A percentile compares a stretch with the other conserved stretches of the same genome.
Evolutionary conservation across 1,284 basidiomycete species (phyloP).

Genomic region (Paramarasmius palmivorus): DNA sequence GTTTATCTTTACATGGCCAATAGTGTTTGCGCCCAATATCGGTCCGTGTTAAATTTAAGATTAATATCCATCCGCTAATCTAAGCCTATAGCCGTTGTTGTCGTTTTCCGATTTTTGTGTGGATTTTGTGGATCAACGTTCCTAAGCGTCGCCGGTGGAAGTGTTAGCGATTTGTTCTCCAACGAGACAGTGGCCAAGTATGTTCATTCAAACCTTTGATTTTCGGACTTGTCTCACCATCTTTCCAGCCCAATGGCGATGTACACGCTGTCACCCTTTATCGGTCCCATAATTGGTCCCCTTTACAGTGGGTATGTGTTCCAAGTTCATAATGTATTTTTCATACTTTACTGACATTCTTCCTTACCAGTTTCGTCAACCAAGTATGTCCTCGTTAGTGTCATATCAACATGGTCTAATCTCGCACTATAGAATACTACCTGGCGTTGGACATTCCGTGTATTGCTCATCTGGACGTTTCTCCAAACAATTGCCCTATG

Average conservation of each 20-base stretch:
- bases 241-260: constrained; percentile 24
- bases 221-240: neutral
- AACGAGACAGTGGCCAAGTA: constrained; percentile 66
- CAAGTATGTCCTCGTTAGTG: constrained; percentile 28
- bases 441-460: constrained; percentile 83
- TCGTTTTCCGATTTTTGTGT: constrained; percentile 71
- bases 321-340: neutral
- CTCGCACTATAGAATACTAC: constrained; percentile 50
- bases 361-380: constrained; percentile 42
- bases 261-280: constrained; percentile 71
- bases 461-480: constrained; percentile 66
- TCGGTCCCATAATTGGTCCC: constrained; percentile 74
- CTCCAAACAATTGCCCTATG: constrained; percentile 45
- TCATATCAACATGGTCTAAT: constrained; percentile 30
- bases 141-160: constrained; percentile 79
- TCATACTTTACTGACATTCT: neutral
- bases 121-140: constrained; percentile 77
- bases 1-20: constrained; percentile 59
- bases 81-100: constrained; percentile 36
- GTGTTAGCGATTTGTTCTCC: constrained; percentile 73
- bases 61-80: constrained; percentile 7
- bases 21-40: constrained; percentile 66
- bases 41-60: constrained; percentile 31
- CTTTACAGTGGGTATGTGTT: constrained; percentile 56
- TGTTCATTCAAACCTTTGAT: constrained; percentile 25